Conservation (phyloP, 805 yeast genomes). For the Sugiyamaella americana region DNA sequence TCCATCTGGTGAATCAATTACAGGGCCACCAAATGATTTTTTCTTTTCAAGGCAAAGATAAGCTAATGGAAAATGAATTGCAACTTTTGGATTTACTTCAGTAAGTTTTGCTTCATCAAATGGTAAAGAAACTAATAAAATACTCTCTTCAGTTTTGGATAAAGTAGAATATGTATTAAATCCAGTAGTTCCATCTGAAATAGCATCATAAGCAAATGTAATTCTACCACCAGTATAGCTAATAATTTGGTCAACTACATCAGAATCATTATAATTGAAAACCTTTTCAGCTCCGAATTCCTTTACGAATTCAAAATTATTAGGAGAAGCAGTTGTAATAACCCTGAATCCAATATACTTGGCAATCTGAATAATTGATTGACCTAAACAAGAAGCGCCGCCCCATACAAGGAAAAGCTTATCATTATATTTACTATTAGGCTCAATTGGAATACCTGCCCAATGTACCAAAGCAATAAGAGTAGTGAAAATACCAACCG, state of each 20-base stretch:
- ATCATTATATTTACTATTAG: constrained; percentile 14
- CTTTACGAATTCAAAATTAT: constrained; percentile 38
- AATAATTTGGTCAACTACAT: constrained; percentile 33
- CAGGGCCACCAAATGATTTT: constrained; percentile 11
- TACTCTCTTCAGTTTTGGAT: constrained; percentile 11
- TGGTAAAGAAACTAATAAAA: constrained; percentile 3
- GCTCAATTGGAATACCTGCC: constrained; percentile 28
- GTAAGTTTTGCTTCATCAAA: constrained; percentile 7
- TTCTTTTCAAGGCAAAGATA: constrained; percentile 13
- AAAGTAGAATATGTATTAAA: constrained; percentile 13
- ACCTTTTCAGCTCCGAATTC: constrained; percentile 46
- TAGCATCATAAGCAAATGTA: constrained; percentile 25
- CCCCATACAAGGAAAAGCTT: constrained; percentile 27
- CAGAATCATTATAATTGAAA: constrained; percentile 41
- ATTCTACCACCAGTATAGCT: constrained; percentile 24
- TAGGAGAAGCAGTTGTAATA: constrained; percentile 46
- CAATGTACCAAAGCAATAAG: constrained; percentile 36
- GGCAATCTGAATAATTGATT: constrained; percentile 52
- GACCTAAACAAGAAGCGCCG: constrained; percentile 61
- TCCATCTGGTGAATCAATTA: constrained; percentile 13
- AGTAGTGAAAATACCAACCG: constrained; percentile 48
- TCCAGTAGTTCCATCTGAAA: constrained; percentile 20
- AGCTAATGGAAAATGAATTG: constrained; percentile 10
- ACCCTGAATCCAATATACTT: constrained; percentile 43
- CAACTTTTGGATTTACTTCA: constrained; percentile 3